Conservation (phyloP, 768 basidiomycete species). For the Lactarius quietus region DNA sequence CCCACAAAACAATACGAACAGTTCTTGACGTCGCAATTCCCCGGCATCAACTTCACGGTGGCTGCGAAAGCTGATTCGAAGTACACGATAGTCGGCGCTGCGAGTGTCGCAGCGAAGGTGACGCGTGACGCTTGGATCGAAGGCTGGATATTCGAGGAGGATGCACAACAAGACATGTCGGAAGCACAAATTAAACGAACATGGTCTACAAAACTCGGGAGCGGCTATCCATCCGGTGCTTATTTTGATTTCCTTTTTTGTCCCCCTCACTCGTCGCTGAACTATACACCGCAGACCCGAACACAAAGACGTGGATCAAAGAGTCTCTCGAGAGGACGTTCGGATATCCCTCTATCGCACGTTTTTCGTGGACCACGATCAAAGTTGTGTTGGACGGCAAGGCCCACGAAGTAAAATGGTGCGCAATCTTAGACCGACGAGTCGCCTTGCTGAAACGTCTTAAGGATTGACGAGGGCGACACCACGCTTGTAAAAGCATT, state of each 20-base stretch:
- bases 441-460: not conserved
- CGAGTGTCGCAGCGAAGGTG: constrained; percentile 97
- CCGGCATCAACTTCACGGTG: constrained; percentile 84
- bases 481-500: constrained; percentile 75
- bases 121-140: constrained; percentile 90
- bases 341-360: constrained; percentile 84
- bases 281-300: constrained; percentile 60
- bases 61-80: constrained; percentile 91
- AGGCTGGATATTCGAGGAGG: constrained; percentile 78
- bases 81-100: constrained; percentile 96
- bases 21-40: constrained; percentile 77
- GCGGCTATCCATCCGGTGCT: constrained; percentile 88
- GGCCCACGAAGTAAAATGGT: constrained; percentile 84
- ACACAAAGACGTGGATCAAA: constrained; percentile 84
- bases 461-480: constrained; percentile 83
- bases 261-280: not conserved
- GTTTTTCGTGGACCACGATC: constrained; percentile 96
- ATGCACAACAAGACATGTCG: constrained; percentile 18
- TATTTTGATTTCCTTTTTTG: not conserved
- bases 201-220: constrained; percentile 52
- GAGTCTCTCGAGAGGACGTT: constrained; percentile 79
- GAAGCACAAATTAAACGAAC: constrained; percentile 13
- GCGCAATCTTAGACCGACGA: constrained; percentile 1
- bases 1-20: constrained; percentile 80
- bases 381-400: constrained; percentile 79